Conservation (phyloP, 78 protist genomes). For the Goniomonas avonlea region DNA sequence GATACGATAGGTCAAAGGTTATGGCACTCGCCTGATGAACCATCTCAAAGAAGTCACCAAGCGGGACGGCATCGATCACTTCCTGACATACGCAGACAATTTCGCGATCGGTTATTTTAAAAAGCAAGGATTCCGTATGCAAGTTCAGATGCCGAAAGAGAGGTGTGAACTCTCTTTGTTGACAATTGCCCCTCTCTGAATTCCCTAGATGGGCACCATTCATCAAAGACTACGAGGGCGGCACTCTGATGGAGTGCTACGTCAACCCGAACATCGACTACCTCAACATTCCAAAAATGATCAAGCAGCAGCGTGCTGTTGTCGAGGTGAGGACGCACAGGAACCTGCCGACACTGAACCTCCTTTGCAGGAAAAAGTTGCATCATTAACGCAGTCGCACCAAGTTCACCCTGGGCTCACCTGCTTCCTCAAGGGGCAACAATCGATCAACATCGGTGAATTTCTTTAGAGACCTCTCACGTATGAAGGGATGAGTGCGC, state of each 20-base stretch:
- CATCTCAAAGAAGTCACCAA: slow-evolving; percentile 62
- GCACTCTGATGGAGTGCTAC: slow-evolving; percentile 62
- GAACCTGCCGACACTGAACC: too few species aligned
- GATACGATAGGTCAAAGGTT: slow-evolving; percentile 40
- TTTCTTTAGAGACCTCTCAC: too few species aligned
- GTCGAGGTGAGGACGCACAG: too few species aligned
- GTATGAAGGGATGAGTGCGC: too few species aligned
- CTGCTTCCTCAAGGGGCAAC: too few species aligned
- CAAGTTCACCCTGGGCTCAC: too few species aligned
- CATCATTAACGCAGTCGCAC: too few species aligned
- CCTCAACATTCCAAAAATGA: background rate
- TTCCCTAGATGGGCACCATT: slow-evolving; percentile 51
- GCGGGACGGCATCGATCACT: slow-evolving; percentile 34
- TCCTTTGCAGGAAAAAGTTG: too few species aligned
- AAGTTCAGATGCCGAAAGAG: slow-evolving; percentile 47
- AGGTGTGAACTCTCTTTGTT: too few species aligned
- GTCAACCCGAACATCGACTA: slow-evolving; percentile 41
- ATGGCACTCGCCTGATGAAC: slow-evolving; percentile 81
- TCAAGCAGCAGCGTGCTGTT: background rate
- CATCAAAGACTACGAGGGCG: slow-evolving; percentile 91
- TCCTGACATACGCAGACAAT: slow-evolving; percentile 90
- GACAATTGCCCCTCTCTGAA: too few species aligned
- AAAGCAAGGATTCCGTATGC: slow-evolving; percentile 77
- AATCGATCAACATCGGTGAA: too few species aligned
- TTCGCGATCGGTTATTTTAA: slow-evolving; percentile 84